These are phyloP conservation scores for Diatrype stigma DNA, from an alignment of 2,329 filamentous ascomycete species.

Conservation along the genomic window DNA sequence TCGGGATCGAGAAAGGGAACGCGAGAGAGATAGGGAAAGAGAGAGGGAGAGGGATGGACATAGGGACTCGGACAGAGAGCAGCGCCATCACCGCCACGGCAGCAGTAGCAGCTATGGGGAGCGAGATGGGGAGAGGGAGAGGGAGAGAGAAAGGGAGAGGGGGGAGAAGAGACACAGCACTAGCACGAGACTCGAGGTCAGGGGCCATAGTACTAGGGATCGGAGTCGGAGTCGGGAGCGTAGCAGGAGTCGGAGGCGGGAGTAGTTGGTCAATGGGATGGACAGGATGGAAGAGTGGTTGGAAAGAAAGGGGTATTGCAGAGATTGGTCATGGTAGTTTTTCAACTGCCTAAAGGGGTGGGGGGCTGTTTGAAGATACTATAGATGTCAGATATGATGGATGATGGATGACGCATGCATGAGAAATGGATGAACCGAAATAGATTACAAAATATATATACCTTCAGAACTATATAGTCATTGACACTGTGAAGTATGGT, in stretches of 20 bases:
- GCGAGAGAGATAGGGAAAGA: conserved; percentile 7
- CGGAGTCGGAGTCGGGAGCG: conserved; percentile 18
- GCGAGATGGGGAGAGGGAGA: conserved; percentile 14
- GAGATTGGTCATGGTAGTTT: no score
- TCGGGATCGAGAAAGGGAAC: conserved; percentile 11
- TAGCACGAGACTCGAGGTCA: conserved; percentile 20
- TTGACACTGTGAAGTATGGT: no score
- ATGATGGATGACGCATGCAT: no score
- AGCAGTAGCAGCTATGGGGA: conserved; percentile 6
- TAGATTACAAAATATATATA: no score
- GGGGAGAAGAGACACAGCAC: conserved; percentile 6
- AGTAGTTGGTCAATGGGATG: no score
- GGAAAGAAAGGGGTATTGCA: no score
- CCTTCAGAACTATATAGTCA: no score
- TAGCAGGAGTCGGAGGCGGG: conserved; percentile 16
- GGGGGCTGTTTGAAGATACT: no score
- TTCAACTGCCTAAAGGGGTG: no score
- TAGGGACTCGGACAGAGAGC: conserved; percentile 11
- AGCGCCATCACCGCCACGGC: conserved; percentile 1
- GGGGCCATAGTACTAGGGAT: conserved; percentile 22
- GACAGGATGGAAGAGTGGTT: no score
- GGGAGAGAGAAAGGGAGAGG: conserved; percentile 14
- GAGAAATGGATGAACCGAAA: no score
- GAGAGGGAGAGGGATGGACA: conserved; percentile 10
- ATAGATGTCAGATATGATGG: no score